Percentiles rank a stretch among this genome's conserved stretches.
Evolutionary conservation across 352 stramenopile genomes (phyloP).

Genomic region (Phytophthora sp.): DNA sequence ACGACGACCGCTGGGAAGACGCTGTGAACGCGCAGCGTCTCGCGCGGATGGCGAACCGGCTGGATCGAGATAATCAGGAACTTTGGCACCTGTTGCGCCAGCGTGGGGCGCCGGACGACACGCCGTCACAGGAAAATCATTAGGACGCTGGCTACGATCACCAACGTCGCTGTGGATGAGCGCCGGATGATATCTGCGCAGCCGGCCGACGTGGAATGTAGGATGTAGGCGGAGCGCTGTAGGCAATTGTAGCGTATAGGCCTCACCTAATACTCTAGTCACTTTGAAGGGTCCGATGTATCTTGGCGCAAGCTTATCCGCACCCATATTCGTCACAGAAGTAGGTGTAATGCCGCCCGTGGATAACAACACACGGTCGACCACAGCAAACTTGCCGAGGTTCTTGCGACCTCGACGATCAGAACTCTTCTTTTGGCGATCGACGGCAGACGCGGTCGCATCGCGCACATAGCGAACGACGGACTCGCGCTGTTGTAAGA

Average conservation of each 20-base stretch:
- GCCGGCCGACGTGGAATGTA: neutral
- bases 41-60: neutral
- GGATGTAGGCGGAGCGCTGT: neutral
- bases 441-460: no score
- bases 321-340: neutral
- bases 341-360: neutral
- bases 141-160: neutral
- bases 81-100: neutral
- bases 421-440: constrained; percentile 33
- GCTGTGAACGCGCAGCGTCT: neutral
- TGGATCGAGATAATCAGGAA: neutral
- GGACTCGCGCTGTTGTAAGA: neutral
- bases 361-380: constrained; percentile 25
- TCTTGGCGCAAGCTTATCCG: no score
- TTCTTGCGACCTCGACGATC: constrained; percentile 22
- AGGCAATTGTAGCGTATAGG: neutral
- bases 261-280: neutral
- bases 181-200: neutral
- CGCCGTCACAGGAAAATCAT: no score
- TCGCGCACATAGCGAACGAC: constrained; percentile 2
- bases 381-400: constrained; percentile 7
- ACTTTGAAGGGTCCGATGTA: neutral
- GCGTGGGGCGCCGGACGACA: neutral
- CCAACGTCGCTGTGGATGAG: neutral
- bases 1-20: neutral